Conservation (phyloP, 1,139 yeast species). For the Saccharomycopsis crataegensis region DNA sequence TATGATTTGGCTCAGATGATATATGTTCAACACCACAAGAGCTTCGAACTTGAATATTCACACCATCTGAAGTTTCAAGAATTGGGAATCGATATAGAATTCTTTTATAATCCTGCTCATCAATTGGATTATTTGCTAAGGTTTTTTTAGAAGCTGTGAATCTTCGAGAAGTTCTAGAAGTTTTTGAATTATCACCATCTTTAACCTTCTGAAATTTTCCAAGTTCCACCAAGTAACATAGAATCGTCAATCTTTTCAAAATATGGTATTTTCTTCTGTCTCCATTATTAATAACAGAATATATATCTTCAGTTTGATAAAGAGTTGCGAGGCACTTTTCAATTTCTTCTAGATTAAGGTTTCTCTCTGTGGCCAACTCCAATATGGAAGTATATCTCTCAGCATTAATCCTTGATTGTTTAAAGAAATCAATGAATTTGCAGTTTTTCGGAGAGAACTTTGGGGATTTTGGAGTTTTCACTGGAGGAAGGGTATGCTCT, state of each 20-base stretch:
- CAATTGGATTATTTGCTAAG: too few relatives aligned
- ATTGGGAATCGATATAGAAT: conserved; percentile 10
- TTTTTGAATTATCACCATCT: not conserved
- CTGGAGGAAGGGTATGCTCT: too few relatives aligned
- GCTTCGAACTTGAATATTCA: conserved; percentile 8
- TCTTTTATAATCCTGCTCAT: not conserved
- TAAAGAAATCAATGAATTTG: not conserved
- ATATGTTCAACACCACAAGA: conserved; percentile 13
- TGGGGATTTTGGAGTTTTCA: too few relatives aligned
- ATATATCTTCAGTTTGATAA: too few relatives aligned
- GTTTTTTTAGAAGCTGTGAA: too few relatives aligned
- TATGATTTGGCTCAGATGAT: not conserved
- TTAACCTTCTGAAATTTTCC: not conserved
- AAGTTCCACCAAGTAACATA: conserved; percentile 8
- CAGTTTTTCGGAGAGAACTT: too few relatives aligned
- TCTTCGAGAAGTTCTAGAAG: not conserved
- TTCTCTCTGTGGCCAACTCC: not conserved
- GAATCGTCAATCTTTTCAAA: conserved; percentile 3
- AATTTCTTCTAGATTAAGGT: not conserved
- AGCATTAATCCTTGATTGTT: not conserved
- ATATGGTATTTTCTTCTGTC: not conserved
- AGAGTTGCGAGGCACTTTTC: not conserved
- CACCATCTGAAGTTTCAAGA: conserved; percentile 5
- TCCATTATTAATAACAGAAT: too few relatives aligned
- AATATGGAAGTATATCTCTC: conserved; percentile 1